Evolutionary conservation across 1,284 basidiomycete genomes (phyloP).

Genomic region (Lentinus polychrous): DNA sequence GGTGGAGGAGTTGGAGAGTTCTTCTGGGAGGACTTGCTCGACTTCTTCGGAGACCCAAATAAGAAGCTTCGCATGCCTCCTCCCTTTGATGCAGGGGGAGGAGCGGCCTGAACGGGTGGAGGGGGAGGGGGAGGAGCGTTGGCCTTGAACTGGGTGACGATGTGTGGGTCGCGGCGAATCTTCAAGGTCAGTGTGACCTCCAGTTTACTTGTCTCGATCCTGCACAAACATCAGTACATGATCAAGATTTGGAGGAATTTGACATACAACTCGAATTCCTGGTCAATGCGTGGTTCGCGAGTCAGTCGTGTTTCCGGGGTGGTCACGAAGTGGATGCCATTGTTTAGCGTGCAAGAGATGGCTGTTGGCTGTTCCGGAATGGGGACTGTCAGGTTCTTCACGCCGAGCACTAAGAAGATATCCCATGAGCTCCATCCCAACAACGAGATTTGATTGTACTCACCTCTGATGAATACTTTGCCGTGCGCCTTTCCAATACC

Average conservation of each 20-base stretch:
- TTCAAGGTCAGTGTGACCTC: constrained; percentile 87
- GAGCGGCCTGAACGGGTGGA: constrained; percentile 26
- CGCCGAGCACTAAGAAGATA: constrained; percentile 57
- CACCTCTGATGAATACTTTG: constrained; percentile 91
- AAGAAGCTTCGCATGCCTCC: constrained; percentile 75
- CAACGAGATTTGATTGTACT: constrained; percentile 13
- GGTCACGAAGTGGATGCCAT: constrained; percentile 94
- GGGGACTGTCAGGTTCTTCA: constrained; percentile 68
- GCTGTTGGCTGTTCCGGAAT: constrained; percentile 68
- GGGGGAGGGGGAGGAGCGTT: constrained; percentile 43
- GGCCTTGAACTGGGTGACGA: constrained; percentile 66
- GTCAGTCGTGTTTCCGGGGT: constrained; percentile 74
- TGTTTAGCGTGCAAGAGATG: constrained; percentile 90
- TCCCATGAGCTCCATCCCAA: background rate
- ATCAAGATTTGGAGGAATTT: background rate
- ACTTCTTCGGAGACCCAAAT: constrained; percentile 66
- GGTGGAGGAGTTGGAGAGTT: constrained; percentile 29
- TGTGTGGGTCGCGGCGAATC: constrained; percentile 76
- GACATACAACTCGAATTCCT: constrained; percentile 90
- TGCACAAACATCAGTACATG: constrained; percentile 22
- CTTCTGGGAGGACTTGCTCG: constrained; percentile 32
- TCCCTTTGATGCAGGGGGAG: constrained; percentile 42
- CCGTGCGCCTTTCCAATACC: constrained; percentile 77
- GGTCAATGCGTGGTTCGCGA: constrained; percentile 68
- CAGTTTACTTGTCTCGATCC: constrained; percentile 83